Evolutionary conservation across 345 rosid genomes (phyloP).

Genomic region (Mangifera indica): DNA sequence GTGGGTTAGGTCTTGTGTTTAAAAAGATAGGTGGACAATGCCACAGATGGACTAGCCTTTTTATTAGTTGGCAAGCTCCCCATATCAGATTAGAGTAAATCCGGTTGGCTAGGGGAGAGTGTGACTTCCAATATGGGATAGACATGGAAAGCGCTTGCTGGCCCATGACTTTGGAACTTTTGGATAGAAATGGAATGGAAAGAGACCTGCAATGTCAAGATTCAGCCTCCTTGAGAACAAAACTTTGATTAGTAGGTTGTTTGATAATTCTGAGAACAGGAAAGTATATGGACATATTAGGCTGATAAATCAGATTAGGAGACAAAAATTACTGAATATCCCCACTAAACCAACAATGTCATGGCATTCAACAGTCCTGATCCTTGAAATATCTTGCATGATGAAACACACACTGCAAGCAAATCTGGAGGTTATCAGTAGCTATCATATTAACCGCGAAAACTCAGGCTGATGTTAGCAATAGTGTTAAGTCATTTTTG

Average conservation of each 20-base stretch:
- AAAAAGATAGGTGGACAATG: no score
- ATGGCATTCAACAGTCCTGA: constrained; percentile 9
- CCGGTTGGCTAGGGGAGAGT: no score
- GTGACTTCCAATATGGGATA: no score
- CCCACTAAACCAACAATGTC: constrained; percentile 16
- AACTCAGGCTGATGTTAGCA: neutral
- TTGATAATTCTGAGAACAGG: neutral
- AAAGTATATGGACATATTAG: constrained; percentile 7
- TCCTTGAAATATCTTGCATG: constrained; percentile 10
- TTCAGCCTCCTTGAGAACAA: neutral
- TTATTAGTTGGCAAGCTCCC: no score
- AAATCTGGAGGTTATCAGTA: neutral
- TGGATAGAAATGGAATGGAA: neutral
- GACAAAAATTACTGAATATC: constrained; percentile 9
- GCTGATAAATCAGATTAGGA: constrained; percentile 14
- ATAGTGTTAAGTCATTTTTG: neutral
- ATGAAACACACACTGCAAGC: neutral
- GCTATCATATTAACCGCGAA: neutral
- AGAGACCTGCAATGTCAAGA: constrained; percentile 8
- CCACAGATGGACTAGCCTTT: no score
- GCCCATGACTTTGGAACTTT: no score
- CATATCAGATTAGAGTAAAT: no score
- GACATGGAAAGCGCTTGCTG: no score
- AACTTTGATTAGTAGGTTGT: constrained; percentile 4
- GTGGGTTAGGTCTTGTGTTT: no score